Conservation (phyloP, 768 basidiomycete genomes). For the Sistotremastrum suecicum region DNA sequence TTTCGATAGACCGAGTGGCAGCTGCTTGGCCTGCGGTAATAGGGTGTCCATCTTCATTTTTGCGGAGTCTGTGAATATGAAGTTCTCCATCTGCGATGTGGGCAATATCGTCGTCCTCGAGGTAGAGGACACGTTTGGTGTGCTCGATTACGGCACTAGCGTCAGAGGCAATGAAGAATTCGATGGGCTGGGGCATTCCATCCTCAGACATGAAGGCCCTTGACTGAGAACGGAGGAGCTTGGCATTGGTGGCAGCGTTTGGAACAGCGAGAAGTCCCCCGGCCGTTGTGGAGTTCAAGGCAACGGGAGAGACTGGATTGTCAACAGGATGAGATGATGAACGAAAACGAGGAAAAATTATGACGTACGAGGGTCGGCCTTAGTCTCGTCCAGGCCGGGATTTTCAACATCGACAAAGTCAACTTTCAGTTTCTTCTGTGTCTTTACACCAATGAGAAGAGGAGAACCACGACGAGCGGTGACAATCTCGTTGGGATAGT, state of each 20-base stretch:
- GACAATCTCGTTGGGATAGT: constrained; percentile 94
- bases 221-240: constrained; percentile 86
- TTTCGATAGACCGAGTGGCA: constrained; percentile 89
- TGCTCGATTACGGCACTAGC: constrained; percentile 95
- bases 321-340: constrained; percentile 1
- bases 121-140: constrained; percentile 96
- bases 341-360: background rate
- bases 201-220: constrained; percentile 98
- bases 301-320: constrained; percentile 20
- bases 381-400: constrained; percentile 52
- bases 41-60: constrained; percentile 56
- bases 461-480: constrained; percentile 96
- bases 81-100: constrained; percentile 95
- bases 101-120: constrained; percentile 98
- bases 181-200: constrained; percentile 95
- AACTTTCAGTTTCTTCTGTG: constrained; percentile 98
- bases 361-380: constrained; percentile 28
- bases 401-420: constrained; percentile 99
- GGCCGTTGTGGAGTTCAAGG: constrained; percentile 26
- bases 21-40: constrained; percentile 46
- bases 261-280: constrained; percentile 57
- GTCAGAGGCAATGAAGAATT: constrained; percentile 98
- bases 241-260: constrained; percentile 38
- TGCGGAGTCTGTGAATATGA: constrained; percentile 95
- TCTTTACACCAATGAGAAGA: constrained; percentile 95